A percentile compares a stretch with the other conserved stretches of the same genome.
These are phyloP conservation scores for Ceratocystis albifundus DNA, from an alignment of 2,329 filamentous ascomycete genomes.

Conservation along the genomic window DNA sequence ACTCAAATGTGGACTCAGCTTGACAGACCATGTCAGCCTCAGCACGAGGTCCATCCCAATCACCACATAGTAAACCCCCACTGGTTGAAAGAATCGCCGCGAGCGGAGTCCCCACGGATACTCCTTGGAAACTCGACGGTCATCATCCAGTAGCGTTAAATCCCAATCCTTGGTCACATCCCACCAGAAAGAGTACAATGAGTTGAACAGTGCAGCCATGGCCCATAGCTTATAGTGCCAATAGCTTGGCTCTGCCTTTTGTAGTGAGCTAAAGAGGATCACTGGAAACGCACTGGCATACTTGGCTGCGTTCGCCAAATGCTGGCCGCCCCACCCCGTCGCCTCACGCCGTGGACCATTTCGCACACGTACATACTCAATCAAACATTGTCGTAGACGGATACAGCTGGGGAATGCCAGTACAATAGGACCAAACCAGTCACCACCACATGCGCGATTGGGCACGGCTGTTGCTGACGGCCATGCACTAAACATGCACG, in stretches of 20 bases:
- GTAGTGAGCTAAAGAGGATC: slow-evolving; percentile 64
- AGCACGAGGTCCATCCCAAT: slow-evolving; percentile 69
- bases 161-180: slow-evolving; percentile 97
- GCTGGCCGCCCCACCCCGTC: slow-evolving; percentile 67
- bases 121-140: slow-evolving; percentile 46
- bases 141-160: slow-evolving; percentile 61
- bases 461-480: slow-evolving; percentile 68
- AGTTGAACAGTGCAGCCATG: slow-evolving; percentile 65
- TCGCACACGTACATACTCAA: slow-evolving; percentile 66
- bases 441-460: slow-evolving; percentile 69
- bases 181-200: slow-evolving; percentile 96
- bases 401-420: slow-evolving; percentile 75
- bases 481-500: slow-evolving; percentile 74
- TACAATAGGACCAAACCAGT: slow-evolving; percentile 68
- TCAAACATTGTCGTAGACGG: slow-evolving; percentile 82
- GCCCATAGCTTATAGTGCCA: slow-evolving; percentile 52
- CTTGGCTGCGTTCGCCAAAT: slow-evolving; percentile 87
- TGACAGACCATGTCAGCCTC: slow-evolving; percentile 83
- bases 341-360: slow-evolving; percentile 44
- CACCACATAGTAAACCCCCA: slow-evolving; percentile 69
- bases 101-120: slow-evolving; percentile 69
- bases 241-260: slow-evolving; percentile 43
- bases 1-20: slow-evolving; percentile 70
- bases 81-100: slow-evolving; percentile 58
- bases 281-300: slow-evolving; percentile 93